Base-by-base conservation (phyloP, 768 basidiomycete species). In the Coprinopsis strossmayeri region DNA sequence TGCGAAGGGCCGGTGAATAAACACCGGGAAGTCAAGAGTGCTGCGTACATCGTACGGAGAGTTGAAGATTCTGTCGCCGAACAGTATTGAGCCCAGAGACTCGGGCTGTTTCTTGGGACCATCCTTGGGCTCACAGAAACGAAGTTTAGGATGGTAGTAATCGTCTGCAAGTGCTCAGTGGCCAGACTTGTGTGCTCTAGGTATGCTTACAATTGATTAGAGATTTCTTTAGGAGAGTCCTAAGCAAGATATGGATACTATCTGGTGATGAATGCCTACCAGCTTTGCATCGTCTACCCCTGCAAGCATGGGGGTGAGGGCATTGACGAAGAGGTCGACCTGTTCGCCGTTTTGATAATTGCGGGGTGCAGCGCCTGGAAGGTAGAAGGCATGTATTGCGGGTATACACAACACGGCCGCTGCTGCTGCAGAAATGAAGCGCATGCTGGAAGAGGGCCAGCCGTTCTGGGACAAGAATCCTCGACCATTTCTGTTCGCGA, bases 11-110 rank as follows among this genome's bases (percentile, higher is more conserved):
- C 37, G 18, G 42, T 50, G 18, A 37, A 41, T 39, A 45, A 59
- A 40, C 45, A 57, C 17, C 27, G 12, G 46, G 23, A 44, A 42
- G 34, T 13, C 21, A 42, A 20, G 15, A 24, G 9, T 27, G 23
- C 10, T n/a, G 69, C 84, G 47, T 53, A 91, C 88, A 55, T 93
- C 79, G 60, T 91, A 97, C 1, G 85, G 88, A 2, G 91, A 91
- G 59, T 85, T 82, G 64, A 92, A 90, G 57, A 98, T 91, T 54
- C 95, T 77, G 71, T 97, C 95, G 13, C 95, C 95, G 56, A 96
- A 96, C n/a, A 98, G 70, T 57, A 97, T 93, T 15, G 90, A 90
- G 4, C 95, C 95, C 23, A 97, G 69, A 1, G 83, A 86, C 64
- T 94, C 93, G 2, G 91, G 86, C 60, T 84, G 82, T 56, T 78